Evolutionary conservation across 306 rosid species (phyloP), one percentile per base, ranked within the genome.

Genomic region (Acmispon strigosus): DNA sequence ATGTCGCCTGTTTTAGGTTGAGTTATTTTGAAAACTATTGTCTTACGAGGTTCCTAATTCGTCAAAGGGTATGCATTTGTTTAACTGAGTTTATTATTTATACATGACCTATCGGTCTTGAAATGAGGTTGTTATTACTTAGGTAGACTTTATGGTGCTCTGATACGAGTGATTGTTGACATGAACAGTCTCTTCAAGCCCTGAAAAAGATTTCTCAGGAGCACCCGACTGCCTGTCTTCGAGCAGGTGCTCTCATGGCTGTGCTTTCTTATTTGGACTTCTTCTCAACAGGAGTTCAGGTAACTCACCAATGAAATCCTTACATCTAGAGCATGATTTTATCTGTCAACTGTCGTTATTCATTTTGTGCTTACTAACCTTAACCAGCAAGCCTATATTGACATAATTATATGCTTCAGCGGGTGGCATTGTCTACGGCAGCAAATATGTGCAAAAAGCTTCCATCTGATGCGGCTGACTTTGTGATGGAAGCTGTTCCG

Each of bases 241-340:
- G 98, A 73, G 98, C 96, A 32, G 98, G 98, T 82, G 98, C 98
- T 76, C 96, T 93, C 53, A 93, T 93, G 98, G 98, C 98, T 6
- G 98, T 93, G 66, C 98, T 93, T 60, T 93, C 98, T 12, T 93
- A 88, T 70, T 66, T 93, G 74, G 96, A 93, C 67, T 93, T 93
- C 84, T 93, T 93, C 81, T 88, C 98, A 4, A 90, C 98, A 0
- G 98, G 98, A 69, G 98, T 93, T 78, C 98, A 93, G 93, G 98
- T 87, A 80, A 73, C 22, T 53, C 41, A 47, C 39, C 47, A 55
- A 20, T 52, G 37, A 62, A 61, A 49, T 67, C 64, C 65, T 6
- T 12, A 18, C 29, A 6, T 14, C 13, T 18, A 58, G 15, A 52
- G 56, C 43, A 15, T 49, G 32, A 10, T 64, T 41, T 24, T 72